These are phyloP conservation scores for Trametes meyenii DNA, from an alignment of 768 basidiomycete species.

Conservation along the genomic window DNA sequence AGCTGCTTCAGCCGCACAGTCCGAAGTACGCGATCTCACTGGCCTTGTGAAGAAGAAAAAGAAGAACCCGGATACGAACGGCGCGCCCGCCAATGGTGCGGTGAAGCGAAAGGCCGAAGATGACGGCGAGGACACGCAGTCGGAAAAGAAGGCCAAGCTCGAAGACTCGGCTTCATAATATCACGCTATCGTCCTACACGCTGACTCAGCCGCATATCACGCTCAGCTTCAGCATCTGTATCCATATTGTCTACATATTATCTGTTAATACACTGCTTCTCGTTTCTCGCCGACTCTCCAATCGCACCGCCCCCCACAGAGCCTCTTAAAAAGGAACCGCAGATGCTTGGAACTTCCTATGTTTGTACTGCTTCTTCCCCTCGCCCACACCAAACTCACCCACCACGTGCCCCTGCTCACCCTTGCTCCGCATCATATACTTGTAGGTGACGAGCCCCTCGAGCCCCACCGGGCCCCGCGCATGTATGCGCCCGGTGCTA, in stretches of 20 bases:
- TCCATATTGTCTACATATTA: conserved; percentile 13
- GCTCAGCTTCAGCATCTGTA: conserved; percentile 13
- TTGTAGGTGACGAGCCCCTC: conserved; percentile 96
- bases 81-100: conserved; percentile 31
- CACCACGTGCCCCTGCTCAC: conserved; percentile 76
- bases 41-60: conserved; percentile 91
- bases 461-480: conserved; percentile 92
- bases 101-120: conserved; percentile 76
- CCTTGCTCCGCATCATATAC: conserved; percentile 85
- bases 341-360: conserved; percentile 48
- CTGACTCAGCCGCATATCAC: neutral
- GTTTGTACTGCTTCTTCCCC: conserved; percentile 75
- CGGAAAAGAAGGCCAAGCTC: conserved; percentile 69
- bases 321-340: conserved; percentile 49
- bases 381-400: conserved; percentile 78
- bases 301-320: neutral
- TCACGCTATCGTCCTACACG: neutral
- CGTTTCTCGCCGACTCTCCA: neutral
- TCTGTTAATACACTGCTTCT: conserved; percentile 7
- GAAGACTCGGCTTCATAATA: conserved; percentile 40
- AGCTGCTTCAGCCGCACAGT: conserved; percentile 35
- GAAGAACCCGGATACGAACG: conserved; percentile 38
- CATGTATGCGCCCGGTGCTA: conserved; percentile 94
- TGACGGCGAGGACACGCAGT: conserved; percentile 40
- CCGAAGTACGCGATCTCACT: conserved; percentile 79